A percentile compares a stretch with the other conserved stretches of the same genome.
Evolutionary conservation across 768 basidiomycete genomes (phyloP).

Genomic region (Austroboletus eburneus): DNA sequence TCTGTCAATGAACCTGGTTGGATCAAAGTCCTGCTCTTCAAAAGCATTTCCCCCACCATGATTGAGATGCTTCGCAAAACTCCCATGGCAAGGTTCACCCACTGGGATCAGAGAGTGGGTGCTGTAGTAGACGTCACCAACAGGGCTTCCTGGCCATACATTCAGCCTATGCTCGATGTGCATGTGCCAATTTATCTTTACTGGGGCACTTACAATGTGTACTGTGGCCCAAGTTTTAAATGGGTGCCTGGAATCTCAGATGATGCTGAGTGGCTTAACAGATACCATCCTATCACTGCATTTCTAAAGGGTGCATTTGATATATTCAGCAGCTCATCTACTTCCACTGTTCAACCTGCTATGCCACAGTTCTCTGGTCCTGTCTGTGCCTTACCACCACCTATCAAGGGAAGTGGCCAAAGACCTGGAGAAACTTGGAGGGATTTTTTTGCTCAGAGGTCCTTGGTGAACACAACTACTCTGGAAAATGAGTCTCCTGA

Average conservation of each 20-base stretch:
- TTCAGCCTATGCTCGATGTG: neutral
- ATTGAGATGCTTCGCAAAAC: neutral
- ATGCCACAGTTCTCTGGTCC: neutral
- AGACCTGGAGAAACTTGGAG: neutral
- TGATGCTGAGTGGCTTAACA: constrained; percentile 1
- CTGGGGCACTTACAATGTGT: neutral
- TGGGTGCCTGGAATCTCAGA: no score
- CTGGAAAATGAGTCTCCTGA: no score
- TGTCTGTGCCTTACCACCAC: neutral
- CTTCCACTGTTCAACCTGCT: no score
- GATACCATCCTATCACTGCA: neutral
- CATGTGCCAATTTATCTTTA: neutral
- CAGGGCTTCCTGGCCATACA: neutral
- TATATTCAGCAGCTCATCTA: no score
- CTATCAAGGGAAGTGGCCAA: constrained; percentile 1
- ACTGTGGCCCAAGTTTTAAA: no score
- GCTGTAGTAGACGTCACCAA: neutral
- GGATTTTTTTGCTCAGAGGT: neutral
- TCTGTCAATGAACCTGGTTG: neutral
- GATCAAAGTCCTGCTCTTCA: no score
- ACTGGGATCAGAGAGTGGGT: neutral
- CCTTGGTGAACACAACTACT: no score
- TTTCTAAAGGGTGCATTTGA: no score
- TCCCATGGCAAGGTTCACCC: neutral
- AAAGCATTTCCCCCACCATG: neutral